Evolutionary conservation across 768 basidiomycete species (phyloP).

Genomic region (Podaxis rugospora): DNA sequence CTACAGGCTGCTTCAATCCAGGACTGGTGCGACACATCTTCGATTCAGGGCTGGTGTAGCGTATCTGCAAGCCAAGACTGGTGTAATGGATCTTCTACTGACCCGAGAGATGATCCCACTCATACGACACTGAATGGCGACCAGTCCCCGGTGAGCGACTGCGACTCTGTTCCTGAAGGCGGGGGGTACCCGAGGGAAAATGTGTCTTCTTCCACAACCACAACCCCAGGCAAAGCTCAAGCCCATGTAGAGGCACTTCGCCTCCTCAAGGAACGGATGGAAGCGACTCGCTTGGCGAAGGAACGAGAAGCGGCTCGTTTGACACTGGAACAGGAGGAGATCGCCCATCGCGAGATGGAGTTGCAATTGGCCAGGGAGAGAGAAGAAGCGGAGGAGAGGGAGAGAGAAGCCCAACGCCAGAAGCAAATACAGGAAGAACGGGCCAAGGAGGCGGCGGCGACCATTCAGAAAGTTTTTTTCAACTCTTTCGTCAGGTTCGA

Average conservation of each 20-base stretch:
- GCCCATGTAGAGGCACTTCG: neutral
- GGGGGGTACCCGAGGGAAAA: neutral
- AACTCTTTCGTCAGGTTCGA: constrained; percentile 18
- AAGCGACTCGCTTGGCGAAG: neutral
- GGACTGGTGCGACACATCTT: neutral
- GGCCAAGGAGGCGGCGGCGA: constrained; percentile 2
- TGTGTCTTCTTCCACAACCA: neutral
- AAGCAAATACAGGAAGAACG: constrained; percentile 7
- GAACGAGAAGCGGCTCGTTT: neutral
- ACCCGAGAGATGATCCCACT: neutral
- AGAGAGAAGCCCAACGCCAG: neutral
- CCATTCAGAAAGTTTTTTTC: constrained; percentile 9
- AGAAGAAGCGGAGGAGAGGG: neutral
- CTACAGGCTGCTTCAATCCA: neutral
- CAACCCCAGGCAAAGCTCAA: neutral
- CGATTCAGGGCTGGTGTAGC: neutral
- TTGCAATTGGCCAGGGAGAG: neutral
- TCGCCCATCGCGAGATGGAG: neutral
- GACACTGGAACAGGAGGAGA: neutral
- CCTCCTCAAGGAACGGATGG: neutral
- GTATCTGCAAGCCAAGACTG: neutral
- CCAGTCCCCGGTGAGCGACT: neutral
- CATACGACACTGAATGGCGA: neutral
- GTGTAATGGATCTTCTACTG: neutral
- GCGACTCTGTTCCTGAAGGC: neutral